These are phyloP conservation scores for Davidsoniella neocaledoniae DNA, from an alignment of 2,329 filamentous ascomycete species.

Conservation along the genomic window DNA sequence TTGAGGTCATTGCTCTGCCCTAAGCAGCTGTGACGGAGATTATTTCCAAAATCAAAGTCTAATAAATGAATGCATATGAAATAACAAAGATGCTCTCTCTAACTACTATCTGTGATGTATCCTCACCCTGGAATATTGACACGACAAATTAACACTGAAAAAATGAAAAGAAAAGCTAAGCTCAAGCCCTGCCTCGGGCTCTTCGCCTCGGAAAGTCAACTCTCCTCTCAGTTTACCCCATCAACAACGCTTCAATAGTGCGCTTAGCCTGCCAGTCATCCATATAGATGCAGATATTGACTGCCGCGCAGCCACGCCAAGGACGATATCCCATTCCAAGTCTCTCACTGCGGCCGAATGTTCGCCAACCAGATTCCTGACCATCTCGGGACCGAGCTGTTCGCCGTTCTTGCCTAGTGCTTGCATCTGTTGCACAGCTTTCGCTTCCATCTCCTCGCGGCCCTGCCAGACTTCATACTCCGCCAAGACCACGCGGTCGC, in stretches of 20 bases:
- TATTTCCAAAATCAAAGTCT: background rate
- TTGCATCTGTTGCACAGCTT: background rate
- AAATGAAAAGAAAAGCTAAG: background rate
- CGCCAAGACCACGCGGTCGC: slow-evolving; percentile 12
- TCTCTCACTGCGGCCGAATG: background rate
- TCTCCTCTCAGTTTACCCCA: background rate
- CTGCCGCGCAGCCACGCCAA: slow-evolving; percentile 9
- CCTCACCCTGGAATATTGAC: too few species aligned
- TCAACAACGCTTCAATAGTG: slow-evolving; percentile 3
- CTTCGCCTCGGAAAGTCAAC: too few species aligned
- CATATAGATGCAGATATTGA: slow-evolving; percentile 9
- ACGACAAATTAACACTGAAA: background rate
- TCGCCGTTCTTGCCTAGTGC: background rate
- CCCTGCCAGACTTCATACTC: slow-evolving; percentile 16
- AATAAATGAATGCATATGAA: slow-evolving; percentile 4
- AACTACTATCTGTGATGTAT: too few species aligned
- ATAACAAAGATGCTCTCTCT: background rate
- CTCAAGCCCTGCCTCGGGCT: too few species aligned
- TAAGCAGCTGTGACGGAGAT: slow-evolving; percentile 19
- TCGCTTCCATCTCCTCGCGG: background rate
- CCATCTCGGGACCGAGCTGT: background rate
- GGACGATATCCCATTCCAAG: slow-evolving; percentile 7
- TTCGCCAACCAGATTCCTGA: background rate
- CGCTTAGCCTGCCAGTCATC: slow-evolving; percentile 2
- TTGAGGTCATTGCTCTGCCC: slow-evolving; percentile 68